Conservation (phyloP, 2,329 filamentous ascomycete genomes). For the Diplocarpon mali region DNA sequence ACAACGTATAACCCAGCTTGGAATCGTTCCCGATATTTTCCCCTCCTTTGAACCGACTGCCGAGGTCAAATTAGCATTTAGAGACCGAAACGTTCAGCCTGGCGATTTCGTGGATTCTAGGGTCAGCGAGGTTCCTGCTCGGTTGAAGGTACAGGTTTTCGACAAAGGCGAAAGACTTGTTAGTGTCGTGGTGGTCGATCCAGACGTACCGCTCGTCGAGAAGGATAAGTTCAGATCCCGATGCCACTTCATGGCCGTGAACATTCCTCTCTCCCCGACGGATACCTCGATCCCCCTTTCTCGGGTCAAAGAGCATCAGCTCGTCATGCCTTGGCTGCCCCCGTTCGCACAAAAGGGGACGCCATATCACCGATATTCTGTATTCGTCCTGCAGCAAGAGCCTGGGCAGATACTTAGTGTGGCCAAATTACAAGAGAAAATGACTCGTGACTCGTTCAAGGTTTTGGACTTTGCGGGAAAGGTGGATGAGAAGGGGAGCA, state of each 20-base stretch:
- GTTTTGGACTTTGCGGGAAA: conserved; percentile 59
- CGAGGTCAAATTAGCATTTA: conserved; percentile 76
- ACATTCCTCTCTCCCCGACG: conserved; percentile 53
- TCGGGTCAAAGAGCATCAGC: conserved; percentile 49
- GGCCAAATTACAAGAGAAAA: conserved; percentile 41
- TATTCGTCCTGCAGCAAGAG: conserved; percentile 76
- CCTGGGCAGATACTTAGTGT: conserved; percentile 48
- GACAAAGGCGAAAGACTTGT: conserved; percentile 71
- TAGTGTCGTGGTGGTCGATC: conserved; percentile 75
- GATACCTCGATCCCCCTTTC: conserved; percentile 53
- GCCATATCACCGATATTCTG: conserved; percentile 77
- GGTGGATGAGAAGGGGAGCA: no score
- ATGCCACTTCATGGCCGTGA: conserved; percentile 78
- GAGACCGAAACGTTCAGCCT: conserved; percentile 55
- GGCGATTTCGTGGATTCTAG: conserved; percentile 69
- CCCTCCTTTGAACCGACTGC: conserved; percentile 66
- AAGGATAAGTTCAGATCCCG: conserved; percentile 67
- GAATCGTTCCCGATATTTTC: conserved; percentile 79
- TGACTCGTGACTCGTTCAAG: conserved; percentile 56
- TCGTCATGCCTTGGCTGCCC: conserved; percentile 71
- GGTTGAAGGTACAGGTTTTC: conserved; percentile 76
- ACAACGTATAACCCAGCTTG: conserved; percentile 80
- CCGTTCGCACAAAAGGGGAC: conserved; percentile 82
- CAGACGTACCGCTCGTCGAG: conserved; percentile 75
- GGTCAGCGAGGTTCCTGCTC: conserved; percentile 62